phyloP scores from a whole-genome alignment of 2,329 filamentous ascomycete genomes.

The Thelonectria olida region DNA sequence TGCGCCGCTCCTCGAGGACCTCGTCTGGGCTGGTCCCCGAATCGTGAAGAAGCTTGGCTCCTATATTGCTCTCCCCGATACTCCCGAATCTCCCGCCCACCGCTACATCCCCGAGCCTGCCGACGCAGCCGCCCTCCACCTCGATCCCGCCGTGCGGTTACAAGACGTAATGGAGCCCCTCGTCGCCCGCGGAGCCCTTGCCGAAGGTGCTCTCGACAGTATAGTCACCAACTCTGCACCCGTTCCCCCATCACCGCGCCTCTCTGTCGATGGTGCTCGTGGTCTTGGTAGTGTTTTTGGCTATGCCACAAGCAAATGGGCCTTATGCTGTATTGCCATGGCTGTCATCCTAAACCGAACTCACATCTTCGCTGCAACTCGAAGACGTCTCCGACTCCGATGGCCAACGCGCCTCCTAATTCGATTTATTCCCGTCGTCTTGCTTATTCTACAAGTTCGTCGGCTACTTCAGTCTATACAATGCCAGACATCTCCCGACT shows the following conservation, averaged over 20 bases:
- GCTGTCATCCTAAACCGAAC: slow-evolving; percentile 90
- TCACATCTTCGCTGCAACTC: slow-evolving; percentile 90
- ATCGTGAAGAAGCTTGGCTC: slow-evolving; percentile 75
- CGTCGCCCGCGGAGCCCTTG: slow-evolving; percentile 19
- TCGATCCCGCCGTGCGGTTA: slow-evolving; percentile 35
- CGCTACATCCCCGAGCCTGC: slow-evolving; percentile 30
- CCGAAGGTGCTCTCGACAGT: slow-evolving; percentile 19
- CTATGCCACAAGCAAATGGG: slow-evolving; percentile 93
- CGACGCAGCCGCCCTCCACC: slow-evolving; percentile 31
- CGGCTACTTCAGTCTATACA: slow-evolving; percentile 84
- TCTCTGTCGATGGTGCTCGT: slow-evolving; percentile 68
- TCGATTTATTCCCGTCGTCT: slow-evolving; percentile 74
- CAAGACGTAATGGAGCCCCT: slow-evolving; percentile 44
- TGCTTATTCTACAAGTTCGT: slow-evolving; percentile 75
- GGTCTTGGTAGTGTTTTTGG: slow-evolving; percentile 88
- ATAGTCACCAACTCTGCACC: slow-evolving; percentile 23
- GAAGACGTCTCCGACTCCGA: slow-evolving; percentile 78
- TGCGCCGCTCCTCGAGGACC: slow-evolving; percentile 72
- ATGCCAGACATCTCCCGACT: slow-evolving; percentile 86
- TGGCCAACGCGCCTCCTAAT: slow-evolving; percentile 77
- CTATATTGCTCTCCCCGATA: slow-evolving; percentile 68
- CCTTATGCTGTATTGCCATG: slow-evolving; percentile 85
- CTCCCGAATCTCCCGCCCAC: slow-evolving; percentile 63
- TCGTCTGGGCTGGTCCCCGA: slow-evolving; percentile 75
- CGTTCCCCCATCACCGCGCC: slow-evolving; percentile 49